Percentiles rank a stretch among this genome's conserved stretches.
Conservation (phyloP, 331 rosid species). For the Cydonia oblonga region DNA sequence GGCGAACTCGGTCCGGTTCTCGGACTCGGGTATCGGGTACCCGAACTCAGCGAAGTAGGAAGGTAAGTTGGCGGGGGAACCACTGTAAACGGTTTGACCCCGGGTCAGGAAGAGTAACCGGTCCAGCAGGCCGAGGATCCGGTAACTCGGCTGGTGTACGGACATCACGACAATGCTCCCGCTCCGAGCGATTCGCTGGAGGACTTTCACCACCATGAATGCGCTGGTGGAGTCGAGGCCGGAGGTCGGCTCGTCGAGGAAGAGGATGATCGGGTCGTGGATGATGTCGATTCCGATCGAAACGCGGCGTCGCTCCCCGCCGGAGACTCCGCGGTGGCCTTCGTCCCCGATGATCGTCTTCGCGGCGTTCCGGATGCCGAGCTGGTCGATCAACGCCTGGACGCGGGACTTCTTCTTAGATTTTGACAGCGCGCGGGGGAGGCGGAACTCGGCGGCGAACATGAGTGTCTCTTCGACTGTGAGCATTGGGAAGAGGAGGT, state of each 20-base stretch:
- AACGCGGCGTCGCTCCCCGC: slow-evolving; percentile 80
- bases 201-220: slow-evolving; percentile 86
- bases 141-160: slow-evolving; percentile 79
- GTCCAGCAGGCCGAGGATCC: slow-evolving; percentile 70
- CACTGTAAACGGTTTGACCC: slow-evolving; percentile 80
- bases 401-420: slow-evolving; percentile 77
- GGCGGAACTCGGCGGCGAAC: slow-evolving; percentile 84
- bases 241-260: slow-evolving; percentile 89
- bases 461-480: slow-evolving; percentile 86
- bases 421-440: slow-evolving; percentile 57
- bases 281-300: slow-evolving; percentile 87
- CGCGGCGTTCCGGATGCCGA: slow-evolving; percentile 79
- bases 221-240: slow-evolving; percentile 95
- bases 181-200: slow-evolving; percentile 85
- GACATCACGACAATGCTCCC: slow-evolving; percentile 96
- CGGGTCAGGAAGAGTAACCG: slow-evolving; percentile 65
- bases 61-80: slow-evolving; percentile 54
- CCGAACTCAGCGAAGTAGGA: slow-evolving; percentile 73
- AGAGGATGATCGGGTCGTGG: slow-evolving; percentile 79
- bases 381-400: slow-evolving; percentile 71
- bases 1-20: slow-evolving; percentile 84
- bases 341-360: slow-evolving; percentile 78
- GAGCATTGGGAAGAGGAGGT: slow-evolving; percentile 86
- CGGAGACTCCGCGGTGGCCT: slow-evolving; percentile 93
- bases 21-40: slow-evolving; percentile 70